Conservation (phyloP, 495 filamentous ascomycete genomes). For the Hypoxylon trugodes region DNA sequence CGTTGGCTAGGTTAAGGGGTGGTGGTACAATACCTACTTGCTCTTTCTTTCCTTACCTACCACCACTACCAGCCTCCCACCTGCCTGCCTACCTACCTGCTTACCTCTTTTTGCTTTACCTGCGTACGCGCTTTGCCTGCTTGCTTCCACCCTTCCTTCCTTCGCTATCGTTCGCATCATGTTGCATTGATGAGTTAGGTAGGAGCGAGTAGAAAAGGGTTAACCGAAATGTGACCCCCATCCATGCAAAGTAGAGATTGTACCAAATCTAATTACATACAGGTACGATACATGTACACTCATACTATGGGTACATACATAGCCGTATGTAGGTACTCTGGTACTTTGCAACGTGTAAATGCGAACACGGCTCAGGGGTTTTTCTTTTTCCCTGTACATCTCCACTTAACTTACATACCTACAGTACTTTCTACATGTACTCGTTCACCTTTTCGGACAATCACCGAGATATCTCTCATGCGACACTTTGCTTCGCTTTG, state of each 20-base stretch:
- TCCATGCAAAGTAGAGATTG: too few species aligned
- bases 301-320: too few species aligned
- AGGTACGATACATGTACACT: too few species aligned
- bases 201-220: conserved; percentile 18
- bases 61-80: too few species aligned
- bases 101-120: too few species aligned
- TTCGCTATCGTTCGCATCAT: not conserved
- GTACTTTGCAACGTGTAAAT: conserved; percentile 2
- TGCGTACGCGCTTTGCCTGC: too few species aligned
- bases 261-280: not conserved
- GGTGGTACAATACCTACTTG: too few species aligned
- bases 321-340: not conserved
- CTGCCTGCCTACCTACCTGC: too few species aligned
- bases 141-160: too few species aligned
- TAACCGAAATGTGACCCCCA: conserved; percentile 34
- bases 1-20: conserved; percentile 9
- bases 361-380: not conserved
- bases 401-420: not conserved
- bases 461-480: conserved; percentile 9
- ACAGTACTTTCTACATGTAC: not conserved
- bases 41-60: too few species aligned
- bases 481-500: not conserved
- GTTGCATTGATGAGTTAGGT: conserved; percentile 5
- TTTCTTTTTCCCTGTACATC: not conserved
- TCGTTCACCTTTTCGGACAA: conserved; percentile 4